Percentiles rank a stretch among this genome's conserved stretches.
phyloP scores from a whole-genome alignment of 129 eudicot species.

The Mikania micrantha region DNA sequence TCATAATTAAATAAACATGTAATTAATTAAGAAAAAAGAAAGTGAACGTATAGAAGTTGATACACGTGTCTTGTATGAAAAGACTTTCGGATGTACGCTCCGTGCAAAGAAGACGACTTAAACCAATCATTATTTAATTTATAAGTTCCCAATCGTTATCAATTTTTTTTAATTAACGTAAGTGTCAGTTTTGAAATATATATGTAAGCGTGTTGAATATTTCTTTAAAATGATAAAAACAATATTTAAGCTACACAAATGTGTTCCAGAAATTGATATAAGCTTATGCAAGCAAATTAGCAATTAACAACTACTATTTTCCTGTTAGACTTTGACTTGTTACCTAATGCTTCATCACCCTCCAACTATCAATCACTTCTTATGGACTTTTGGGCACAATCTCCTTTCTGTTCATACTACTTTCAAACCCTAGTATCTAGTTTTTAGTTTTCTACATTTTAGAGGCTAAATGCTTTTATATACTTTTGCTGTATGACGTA shows the following conservation, averaged over 20 bases:
- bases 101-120: background rate
- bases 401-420: slow-evolving; percentile 18
- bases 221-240: background rate
- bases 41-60: too few relatives aligned
- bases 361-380: slow-evolving; percentile 22
- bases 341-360: slow-evolving; percentile 27
- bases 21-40: too few relatives aligned
- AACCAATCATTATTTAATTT: background rate
- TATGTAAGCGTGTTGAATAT: slow-evolving; percentile 6
- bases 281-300: slow-evolving; percentile 20
- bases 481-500: slow-evolving; percentile 17
- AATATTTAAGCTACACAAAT: too few relatives aligned
- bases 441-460: slow-evolving; percentile 5
- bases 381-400: slow-evolving; percentile 27
- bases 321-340: slow-evolving; percentile 29
- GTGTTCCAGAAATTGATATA: slow-evolving; percentile 11
- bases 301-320: slow-evolving; percentile 1
- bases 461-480: background rate
- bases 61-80: background rate
- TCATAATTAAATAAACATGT: too few relatives aligned
- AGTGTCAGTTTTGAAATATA: slow-evolving; percentile 1
- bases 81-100: background rate
- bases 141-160: background rate
- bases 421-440: slow-evolving; percentile 15
- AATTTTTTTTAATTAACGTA: too few relatives aligned